These are phyloP conservation scores for Emydomyces testavorans DNA, from an alignment of 2,329 filamentous ascomycete species.

Conservation along the genomic window DNA sequence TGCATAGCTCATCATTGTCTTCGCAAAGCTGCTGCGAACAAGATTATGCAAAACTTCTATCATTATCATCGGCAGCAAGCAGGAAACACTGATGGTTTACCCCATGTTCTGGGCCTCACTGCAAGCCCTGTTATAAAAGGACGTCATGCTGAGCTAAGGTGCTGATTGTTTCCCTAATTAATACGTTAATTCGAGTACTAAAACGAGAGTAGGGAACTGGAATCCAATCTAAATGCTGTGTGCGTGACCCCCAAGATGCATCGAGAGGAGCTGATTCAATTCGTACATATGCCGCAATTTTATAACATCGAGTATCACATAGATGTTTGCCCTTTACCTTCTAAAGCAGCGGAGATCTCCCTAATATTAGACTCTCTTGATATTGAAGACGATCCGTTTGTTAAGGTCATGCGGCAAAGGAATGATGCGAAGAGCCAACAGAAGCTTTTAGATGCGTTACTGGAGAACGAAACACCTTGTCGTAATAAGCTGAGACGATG, in stretches of 20 bases:
- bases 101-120: constrained; percentile 64
- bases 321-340: constrained; percentile 11
- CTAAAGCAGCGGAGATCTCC: constrained; percentile 17
- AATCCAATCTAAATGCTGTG: constrained; percentile 56
- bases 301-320: constrained; percentile 26
- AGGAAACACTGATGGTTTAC: constrained; percentile 33
- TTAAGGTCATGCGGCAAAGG: constrained; percentile 39
- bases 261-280: constrained; percentile 55
- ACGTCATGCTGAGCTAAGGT: constrained; percentile 45
- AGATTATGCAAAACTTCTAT: constrained; percentile 65
- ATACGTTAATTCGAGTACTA: neutral
- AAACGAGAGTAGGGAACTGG: constrained; percentile 40
- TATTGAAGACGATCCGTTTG: constrained; percentile 50
- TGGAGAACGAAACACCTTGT: constrained; percentile 28
- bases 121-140: constrained; percentile 63
- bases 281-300: constrained; percentile 56
- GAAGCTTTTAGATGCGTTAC: constrained; percentile 23
- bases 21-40: constrained; percentile 51
- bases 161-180: constrained; percentile 11
- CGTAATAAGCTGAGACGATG: constrained; percentile 48
- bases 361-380: constrained; percentile 39
- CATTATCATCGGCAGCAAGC: constrained; percentile 35
- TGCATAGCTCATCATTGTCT: constrained; percentile 58
- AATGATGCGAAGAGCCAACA: constrained; percentile 23
- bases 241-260: constrained; percentile 58